Evolutionary conservation across 1,139 yeast genomes (phyloP).

Genomic region (Lodderomyces oxycetoniae): DNA sequence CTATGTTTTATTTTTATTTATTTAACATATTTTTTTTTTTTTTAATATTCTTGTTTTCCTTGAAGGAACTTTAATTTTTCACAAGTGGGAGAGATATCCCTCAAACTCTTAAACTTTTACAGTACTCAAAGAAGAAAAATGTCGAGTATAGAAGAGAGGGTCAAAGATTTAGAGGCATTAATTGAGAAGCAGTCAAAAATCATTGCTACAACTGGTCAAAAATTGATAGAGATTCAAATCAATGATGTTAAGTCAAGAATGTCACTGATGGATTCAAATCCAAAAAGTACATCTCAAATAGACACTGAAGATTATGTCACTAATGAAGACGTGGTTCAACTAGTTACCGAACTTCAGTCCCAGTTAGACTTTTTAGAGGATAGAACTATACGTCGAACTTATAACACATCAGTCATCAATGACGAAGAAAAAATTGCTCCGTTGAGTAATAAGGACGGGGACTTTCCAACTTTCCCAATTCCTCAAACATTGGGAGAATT

Average conservation of each 20-base stretch:
- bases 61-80: background rate
- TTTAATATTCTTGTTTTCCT: background rate
- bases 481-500: slow-evolving; percentile 62
- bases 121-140: too few relatives aligned
- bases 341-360: slow-evolving; percentile 85
- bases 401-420: slow-evolving; percentile 19
- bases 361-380: slow-evolving; percentile 74
- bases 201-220: slow-evolving; percentile 66
- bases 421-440: slow-evolving; percentile 19
- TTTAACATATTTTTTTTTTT: background rate
- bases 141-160: slow-evolving; percentile 19
- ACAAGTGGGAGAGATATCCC: too few relatives aligned
- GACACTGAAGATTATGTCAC: slow-evolving; percentile 64
- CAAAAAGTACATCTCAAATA: slow-evolving; percentile 17
- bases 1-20: background rate
- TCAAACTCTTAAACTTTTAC: too few relatives aligned
- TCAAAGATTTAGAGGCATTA: slow-evolving; percentile 37
- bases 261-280: slow-evolving; percentile 22
- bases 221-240: slow-evolving; percentile 65
- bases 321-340: slow-evolving; percentile 76
- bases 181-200: slow-evolving; percentile 46
- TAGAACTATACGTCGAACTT: slow-evolving; percentile 55
- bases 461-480: slow-evolving; percentile 51
- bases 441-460: slow-evolving; percentile 67
- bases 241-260: slow-evolving; percentile 40